A percentile compares a stretch with the other conserved stretches of the same genome.
Evolutionary conservation across 805 yeast genomes (phyloP).

Genomic region (Wickerhamomyces rabaulensis): DNA sequence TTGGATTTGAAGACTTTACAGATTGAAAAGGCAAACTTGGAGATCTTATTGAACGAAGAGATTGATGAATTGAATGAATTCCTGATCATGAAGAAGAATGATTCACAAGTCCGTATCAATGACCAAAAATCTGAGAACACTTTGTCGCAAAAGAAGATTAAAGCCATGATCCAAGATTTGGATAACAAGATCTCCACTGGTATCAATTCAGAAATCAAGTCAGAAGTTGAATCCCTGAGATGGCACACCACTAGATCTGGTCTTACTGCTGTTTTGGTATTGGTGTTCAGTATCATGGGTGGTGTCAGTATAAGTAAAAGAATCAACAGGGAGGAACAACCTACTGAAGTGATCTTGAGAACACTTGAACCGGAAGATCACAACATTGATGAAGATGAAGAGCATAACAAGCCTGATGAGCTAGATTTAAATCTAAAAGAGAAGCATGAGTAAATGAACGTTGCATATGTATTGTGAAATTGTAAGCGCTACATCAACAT

Average conservation of each 20-base stretch:
- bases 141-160: constrained; percentile 60
- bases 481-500: not conserved
- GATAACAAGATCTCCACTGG: constrained; percentile 81
- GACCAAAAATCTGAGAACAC: constrained; percentile 86
- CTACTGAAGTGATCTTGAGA: constrained; percentile 30
- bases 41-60: constrained; percentile 64
- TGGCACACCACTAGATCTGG: constrained; percentile 95
- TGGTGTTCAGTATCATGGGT: constrained; percentile 58
- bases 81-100: constrained; percentile 58
- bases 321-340: constrained; percentile 26
- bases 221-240: constrained; percentile 81
- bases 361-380: constrained; percentile 26
- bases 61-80: constrained; percentile 71
- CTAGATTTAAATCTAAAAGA: constrained; percentile 4
- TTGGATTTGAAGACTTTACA: constrained; percentile 62
- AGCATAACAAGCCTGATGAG: constrained; percentile 18
- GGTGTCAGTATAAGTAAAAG: constrained; percentile 38
- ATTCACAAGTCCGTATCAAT: constrained; percentile 75
- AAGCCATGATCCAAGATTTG: constrained; percentile 71
- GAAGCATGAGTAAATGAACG: not conserved
- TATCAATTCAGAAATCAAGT: constrained; percentile 72
- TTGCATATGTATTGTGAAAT: too few relatives aligned
- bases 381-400: constrained; percentile 27
- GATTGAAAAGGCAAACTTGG: constrained; percentile 60
- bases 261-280: constrained; percentile 62